These are phyloP conservation scores for Raffaelea arxii DNA, from an alignment of 2,329 filamentous ascomycete species.

Conservation along the genomic window DNA sequence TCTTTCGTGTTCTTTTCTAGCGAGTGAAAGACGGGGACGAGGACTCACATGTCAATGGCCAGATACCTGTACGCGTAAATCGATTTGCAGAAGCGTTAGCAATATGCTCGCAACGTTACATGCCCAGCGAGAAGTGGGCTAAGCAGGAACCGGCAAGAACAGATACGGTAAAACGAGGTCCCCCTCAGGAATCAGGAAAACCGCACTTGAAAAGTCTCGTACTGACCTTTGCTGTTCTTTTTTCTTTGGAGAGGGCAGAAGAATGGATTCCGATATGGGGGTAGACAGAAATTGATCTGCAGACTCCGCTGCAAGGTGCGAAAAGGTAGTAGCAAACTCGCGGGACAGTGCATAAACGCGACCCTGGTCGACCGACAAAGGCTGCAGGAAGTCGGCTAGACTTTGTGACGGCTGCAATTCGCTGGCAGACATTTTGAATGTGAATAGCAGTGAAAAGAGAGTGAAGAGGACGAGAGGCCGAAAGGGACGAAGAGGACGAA, in stretches of 20 bases:
- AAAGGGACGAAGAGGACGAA: background rate
- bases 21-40: background rate
- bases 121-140: background rate
- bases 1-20: too few relatives aligned
- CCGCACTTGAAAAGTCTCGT: too few relatives aligned
- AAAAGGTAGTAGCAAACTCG: constrained; percentile 37
- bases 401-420: constrained; percentile 1
- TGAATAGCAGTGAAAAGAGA: background rate
- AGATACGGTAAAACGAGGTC: background rate
- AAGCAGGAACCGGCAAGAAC: background rate
- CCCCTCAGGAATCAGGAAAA: background rate
- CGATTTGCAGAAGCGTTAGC: too few relatives aligned
- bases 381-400: constrained; percentile 37
- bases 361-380: constrained; percentile 37
- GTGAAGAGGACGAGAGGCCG: background rate
- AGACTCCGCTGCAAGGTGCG: constrained; percentile 40
- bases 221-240: constrained; percentile 37
- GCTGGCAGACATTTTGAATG: background rate
- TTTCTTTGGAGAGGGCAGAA: constrained; percentile 34
- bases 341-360: constrained; percentile 36
- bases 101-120: constrained; percentile 12
- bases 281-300: constrained; percentile 49
- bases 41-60: constrained; percentile 54
- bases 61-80: constrained; percentile 35
- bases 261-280: constrained; percentile 49